Evolutionary conservation across 345 rosid genomes (phyloP).

Genomic region (Camelina hispida): DNA sequence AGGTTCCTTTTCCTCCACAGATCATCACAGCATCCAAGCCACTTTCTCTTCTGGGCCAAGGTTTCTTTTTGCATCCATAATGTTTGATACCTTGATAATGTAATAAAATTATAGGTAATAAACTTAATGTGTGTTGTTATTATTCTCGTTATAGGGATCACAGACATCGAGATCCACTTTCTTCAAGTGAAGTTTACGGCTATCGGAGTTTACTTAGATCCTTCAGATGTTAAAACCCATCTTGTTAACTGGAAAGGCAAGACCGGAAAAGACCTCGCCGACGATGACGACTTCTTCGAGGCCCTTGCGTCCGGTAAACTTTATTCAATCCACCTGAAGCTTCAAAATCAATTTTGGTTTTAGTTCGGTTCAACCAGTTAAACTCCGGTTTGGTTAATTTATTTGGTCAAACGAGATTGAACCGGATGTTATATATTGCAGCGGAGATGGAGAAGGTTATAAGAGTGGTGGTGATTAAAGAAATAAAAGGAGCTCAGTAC

Average conservation of each 20-base stretch:
- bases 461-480: conserved; percentile 88
- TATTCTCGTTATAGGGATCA: conserved; percentile 57
- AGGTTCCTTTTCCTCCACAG: conserved; percentile 69
- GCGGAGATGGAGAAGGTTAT: conserved; percentile 73
- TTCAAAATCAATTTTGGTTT: not conserved
- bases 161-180: conserved; percentile 92
- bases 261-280: conserved; percentile 58
- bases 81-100: not conserved
- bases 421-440: conserved; percentile 31
- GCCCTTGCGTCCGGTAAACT: conserved; percentile 71
- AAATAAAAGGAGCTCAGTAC: conserved; percentile 92
- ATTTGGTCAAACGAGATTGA: not conserved
- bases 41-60: conserved; percentile 71
- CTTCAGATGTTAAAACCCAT: conserved; percentile 59
- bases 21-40: conserved; percentile 59
- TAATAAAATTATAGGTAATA: too few species aligned
- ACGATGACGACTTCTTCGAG: conserved; percentile 80
- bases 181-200: conserved; percentile 95
- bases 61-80: too few species aligned
- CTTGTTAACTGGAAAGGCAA: conserved; percentile 82
- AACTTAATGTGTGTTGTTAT: not conserved
- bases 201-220: conserved; percentile 86
- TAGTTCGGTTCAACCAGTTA: not conserved
- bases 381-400: not conserved
- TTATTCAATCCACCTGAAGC: not conserved